Evolutionary conservation across 2,329 filamentous ascomycete genomes (phyloP), one percentile per base, ranked within the genome.

Genomic region (Corinectria fuckeliana): DNA sequence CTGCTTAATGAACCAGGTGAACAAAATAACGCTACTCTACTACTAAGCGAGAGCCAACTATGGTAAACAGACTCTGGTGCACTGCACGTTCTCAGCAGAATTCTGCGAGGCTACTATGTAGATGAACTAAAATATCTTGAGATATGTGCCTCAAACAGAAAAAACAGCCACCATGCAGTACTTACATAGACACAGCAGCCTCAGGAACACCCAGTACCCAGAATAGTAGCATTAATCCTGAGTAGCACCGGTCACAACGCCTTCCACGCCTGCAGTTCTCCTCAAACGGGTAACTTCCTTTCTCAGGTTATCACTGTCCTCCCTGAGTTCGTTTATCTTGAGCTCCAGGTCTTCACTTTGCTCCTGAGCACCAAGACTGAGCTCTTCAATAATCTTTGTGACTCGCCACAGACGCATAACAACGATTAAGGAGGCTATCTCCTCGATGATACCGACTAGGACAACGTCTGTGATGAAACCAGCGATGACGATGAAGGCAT

Each of bases 321-420:
- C 75, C 68, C 84, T 81, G 8, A 89, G 73, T 23, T 79, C 74
- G 48, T 82, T 79, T 23, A 90, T 76, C 54, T 80, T 74, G 50
- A 79, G 73, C 63, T 85, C 78, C 36, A 90, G 74, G 9, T 80
- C 80, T 61, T 88, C 86, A 76, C 87, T 83, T 70, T 86, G 80
- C 73, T 90, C 87, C 32, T 84, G 76, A 1, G 87, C 86, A 8
- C 86, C 87, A 6, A 88, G 80, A 26, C 83, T 84, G 61, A 90
- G 79, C 73, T 91, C 88, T 69, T 91, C 87, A 6, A 89, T 84
- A 50, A 91, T 88, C 77, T 91, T 90, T 71, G 90, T 85, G 42
- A 91, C 81, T 14, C 89, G 82, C 85, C 88, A 90, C 3, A 91
- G 77, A 52, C 88, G 85, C 42, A 91, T 76, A 4, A 90, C 80